Evolutionary conservation across 148 eudicot genomes (phyloP), one percentile per base, ranked within the genome.

Genomic region (Diospyros lotus): DNA sequence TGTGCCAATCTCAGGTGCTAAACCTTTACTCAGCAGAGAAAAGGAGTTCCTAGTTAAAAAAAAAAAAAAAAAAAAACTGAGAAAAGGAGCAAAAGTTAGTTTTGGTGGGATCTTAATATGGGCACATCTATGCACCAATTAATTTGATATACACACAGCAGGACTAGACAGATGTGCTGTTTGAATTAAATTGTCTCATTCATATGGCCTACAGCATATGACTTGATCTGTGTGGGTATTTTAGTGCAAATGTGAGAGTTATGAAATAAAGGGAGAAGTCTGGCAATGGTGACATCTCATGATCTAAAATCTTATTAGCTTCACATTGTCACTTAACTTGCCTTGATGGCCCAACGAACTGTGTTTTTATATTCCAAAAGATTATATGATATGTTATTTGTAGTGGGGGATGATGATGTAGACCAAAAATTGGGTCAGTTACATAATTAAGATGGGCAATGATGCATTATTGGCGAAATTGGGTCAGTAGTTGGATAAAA

Each of bases 331-430:
- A 8, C 10, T 18, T 39, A 50, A 38, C 60, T 39, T 41, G 46
- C 58, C 63, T 61, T 4, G 40, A 4, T 64, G 69, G 59, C 6
- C 28, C 14, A 39, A 8, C 50, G 15, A 17, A 39, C 4, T 60
- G 54, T 73, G 68, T 3, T 12, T 46, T 58, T 14, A 8, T 48
- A 62, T 46, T 74, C 50, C 72, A 17, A 73, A 44, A 40, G 28
- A 28, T 28, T 28, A 28, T 28, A 28, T 28, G 28, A 0, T 28
- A 28, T 28, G 28, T 28, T 0, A 28, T 28, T 28, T 28, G 28
- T 28, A 28, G 28, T 28, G 28, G 28, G 0, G 28, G 28, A 28
- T 28, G 28, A 28, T 28, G 28, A 28, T 28, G 28, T 28, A 28
- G 28, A 28, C 28, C 28, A 28, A 28, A 28, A 28, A 28, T 28